Base-by-base conservation (phyloP, 768 basidiomycete genomes). In the Lactarius evosmus region DNA sequence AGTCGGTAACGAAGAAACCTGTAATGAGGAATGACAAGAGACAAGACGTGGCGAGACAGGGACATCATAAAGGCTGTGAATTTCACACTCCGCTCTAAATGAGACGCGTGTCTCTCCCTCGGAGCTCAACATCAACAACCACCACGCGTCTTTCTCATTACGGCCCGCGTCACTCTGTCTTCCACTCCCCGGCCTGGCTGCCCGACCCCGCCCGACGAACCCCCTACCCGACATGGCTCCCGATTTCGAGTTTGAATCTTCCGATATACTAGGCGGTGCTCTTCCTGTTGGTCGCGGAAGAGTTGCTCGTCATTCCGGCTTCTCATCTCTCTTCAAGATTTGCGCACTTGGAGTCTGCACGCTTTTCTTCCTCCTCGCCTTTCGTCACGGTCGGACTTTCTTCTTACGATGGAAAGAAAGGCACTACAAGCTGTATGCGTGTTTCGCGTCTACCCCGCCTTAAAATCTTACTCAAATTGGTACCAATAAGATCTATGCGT, bases 231-330 rank as follows among this genome's bases (percentile, higher is more conserved):
- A 72, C 74, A 90, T 89, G 87, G 79, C 58, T 25, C 22, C 81
- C 71, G 81, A 65, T 61, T 34, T 78, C 77, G 87, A 90, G 71
- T 64, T 69, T 22, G 68, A 69, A 53, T 79, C 80, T 61, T 82
- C 84, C 69, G 89, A 91, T 76, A 89, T 91, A 64, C 82, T 91
- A 14, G 88, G 87, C 63, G 82, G 83, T 56, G 77, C 78, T 61
- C 69, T 74, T 32, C 72, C 69, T 19, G 72, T 75, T 34, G 71
- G 69, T 4, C 66, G 60, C 7, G 65, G 67, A 41, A 62, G 67
- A 60, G 66, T 61, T n/a, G 54, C 59, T 17, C 61, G 58, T 53
- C 54, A 58, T 50, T 52, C 65, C 22, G 57, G 58, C 17, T 66
- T 66, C 40, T 65, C 65, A 0, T 56, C 52, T 22, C 59, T 70